phyloP scores from a whole-genome alignment of 352 stramenopile genomes.

The Pythium pyrilobum region DNA sequence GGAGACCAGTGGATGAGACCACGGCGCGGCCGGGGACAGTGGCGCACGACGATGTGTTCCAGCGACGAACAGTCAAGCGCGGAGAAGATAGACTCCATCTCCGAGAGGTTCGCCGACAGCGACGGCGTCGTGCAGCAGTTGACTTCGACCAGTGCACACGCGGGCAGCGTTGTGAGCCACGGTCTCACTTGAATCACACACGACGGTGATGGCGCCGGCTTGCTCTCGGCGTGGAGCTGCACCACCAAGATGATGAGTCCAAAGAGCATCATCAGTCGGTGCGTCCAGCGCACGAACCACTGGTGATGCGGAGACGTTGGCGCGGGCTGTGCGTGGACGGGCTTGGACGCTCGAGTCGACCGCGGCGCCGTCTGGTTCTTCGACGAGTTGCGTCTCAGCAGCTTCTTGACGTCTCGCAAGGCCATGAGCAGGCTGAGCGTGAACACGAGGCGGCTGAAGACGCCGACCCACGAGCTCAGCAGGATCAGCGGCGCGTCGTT shows the following conservation, averaged over 20 bases:
- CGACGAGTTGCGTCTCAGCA: background rate
- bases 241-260: slow-evolving; percentile 3
- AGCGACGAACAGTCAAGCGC: slow-evolving; percentile 20
- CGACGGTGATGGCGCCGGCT: background rate
- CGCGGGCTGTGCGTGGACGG: background rate
- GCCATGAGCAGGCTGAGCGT: slow-evolving; percentile 7
- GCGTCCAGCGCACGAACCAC: background rate
- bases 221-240: slow-evolving; percentile 4
- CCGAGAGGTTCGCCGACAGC: background rate
- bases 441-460: slow-evolving; percentile 13
- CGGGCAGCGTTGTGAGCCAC: slow-evolving; percentile 5
- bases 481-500: slow-evolving; percentile 8
- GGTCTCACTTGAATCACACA: slow-evolving; percentile 1
- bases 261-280: slow-evolving; percentile 1
- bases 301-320: no score
- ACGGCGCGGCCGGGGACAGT: slow-evolving; percentile 32
- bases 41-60: slow-evolving; percentile 27
- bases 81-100: slow-evolving; percentile 9
- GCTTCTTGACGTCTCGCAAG: slow-evolving; percentile 15
- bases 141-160: slow-evolving; percentile 11
- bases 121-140: slow-evolving; percentile 4
- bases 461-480: slow-evolving; percentile 1
- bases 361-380: background rate
- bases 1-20: slow-evolving; percentile 19
- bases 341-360: background rate